phyloP scores from a whole-genome alignment of 805 yeast genomes.

The Sugiyamaella mastotermitis region DNA sequence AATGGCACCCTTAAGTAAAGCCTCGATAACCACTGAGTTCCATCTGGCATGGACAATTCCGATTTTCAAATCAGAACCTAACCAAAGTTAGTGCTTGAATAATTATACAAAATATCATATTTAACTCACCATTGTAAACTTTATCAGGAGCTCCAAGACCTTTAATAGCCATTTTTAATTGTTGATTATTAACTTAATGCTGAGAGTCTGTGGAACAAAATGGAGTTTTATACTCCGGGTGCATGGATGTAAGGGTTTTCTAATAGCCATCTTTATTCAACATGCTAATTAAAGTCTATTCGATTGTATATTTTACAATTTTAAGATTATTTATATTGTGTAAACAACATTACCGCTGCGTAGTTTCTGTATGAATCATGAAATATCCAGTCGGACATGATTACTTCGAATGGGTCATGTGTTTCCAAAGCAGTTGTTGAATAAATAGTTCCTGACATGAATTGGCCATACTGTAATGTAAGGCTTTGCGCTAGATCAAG shows the following conservation, averaged over 20 bases:
- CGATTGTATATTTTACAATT: too few relatives aligned
- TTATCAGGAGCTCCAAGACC: slow-evolving; percentile 75
- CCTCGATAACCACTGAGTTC: slow-evolving; percentile 73
- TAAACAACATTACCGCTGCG: too few relatives aligned
- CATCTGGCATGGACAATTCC: slow-evolving; percentile 96
- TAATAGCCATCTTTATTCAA: too few relatives aligned
- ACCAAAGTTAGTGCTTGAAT: background rate
- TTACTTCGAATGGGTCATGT: slow-evolving; percentile 1
- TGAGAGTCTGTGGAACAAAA: slow-evolving; percentile 5
- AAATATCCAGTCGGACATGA: slow-evolving; percentile 4
- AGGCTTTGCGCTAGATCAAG: background rate
- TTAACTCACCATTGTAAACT: slow-evolving; percentile 47
- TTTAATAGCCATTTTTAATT: slow-evolving; percentile 40
- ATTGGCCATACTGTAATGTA: background rate
- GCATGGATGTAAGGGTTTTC: too few relatives aligned
- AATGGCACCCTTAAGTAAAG: slow-evolving; percentile 73
- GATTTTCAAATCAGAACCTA: slow-evolving; percentile 44
- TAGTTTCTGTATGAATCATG: too few relatives aligned
- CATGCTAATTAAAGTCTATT: too few relatives aligned
- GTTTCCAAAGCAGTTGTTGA: background rate
- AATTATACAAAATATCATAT: background rate
- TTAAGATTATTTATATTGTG: too few relatives aligned
- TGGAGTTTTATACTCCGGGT: too few relatives aligned
- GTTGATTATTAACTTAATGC: background rate
- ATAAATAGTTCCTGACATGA: slow-evolving; percentile 3